These are phyloP conservation scores for Podaxis mareebaensis DNA, from an alignment of 768 basidiomycete species.

Conservation along the genomic window DNA sequence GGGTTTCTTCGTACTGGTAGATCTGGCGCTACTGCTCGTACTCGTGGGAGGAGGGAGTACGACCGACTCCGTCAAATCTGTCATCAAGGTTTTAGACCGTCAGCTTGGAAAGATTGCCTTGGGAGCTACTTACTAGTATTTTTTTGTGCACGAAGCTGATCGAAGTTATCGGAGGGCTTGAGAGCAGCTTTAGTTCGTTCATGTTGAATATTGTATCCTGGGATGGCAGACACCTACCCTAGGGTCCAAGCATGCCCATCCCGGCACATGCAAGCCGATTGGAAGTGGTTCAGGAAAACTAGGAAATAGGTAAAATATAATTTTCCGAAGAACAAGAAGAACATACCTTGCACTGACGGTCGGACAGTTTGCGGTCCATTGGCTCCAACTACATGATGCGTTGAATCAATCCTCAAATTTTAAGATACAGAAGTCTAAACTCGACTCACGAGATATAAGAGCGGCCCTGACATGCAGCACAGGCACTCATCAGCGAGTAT, in stretches of 20 bases:
- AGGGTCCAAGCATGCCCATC: slow-evolving; percentile 65
- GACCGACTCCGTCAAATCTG: slow-evolving; percentile 11
- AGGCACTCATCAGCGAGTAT: slow-evolving; percentile 58
- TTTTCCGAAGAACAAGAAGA: not conserved
- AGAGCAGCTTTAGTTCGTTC: not conserved
- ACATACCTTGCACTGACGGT: slow-evolving; percentile 30
- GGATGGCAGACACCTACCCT: slow-evolving; percentile 26
- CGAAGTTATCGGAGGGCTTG: slow-evolving; percentile 10
- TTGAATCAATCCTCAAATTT: slow-evolving; percentile 12
- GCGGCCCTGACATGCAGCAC: slow-evolving; percentile 54
- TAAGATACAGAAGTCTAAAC: not conserved
- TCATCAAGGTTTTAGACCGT: not conserved
- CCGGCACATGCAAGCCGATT: slow-evolving; percentile 48
- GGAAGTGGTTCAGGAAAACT: slow-evolving; percentile 56
- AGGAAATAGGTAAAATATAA: not conserved
- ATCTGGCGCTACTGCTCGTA: not conserved
- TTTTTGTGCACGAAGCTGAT: slow-evolving; percentile 7
- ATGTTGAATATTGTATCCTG: not conserved
- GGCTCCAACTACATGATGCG: slow-evolving; percentile 42
- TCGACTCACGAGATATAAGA: slow-evolving; percentile 29
- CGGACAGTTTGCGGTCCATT: slow-evolving; percentile 51
- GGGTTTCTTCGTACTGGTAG: not conserved
- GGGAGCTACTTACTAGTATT: not conserved
- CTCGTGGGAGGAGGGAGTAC: not conserved
- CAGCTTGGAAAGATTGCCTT: not conserved